Conservation (phyloP, 805 yeast genomes). For the Ogataea polymorpha region DNA sequence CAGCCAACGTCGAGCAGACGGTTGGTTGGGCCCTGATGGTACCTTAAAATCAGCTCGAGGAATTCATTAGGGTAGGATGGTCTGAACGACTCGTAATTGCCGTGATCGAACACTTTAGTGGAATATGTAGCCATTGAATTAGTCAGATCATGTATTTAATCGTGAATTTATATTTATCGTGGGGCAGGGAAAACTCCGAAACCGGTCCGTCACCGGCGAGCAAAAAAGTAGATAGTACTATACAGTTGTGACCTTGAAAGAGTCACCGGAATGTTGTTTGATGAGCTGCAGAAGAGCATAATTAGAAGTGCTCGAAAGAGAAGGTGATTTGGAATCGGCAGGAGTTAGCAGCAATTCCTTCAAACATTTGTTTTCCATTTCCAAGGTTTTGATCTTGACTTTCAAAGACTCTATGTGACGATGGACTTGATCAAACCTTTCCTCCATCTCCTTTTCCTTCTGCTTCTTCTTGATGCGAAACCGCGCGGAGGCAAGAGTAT, state of each 20-base stretch:
- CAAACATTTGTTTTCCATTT: conserved; percentile 60
- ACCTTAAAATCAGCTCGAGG: conserved; percentile 37
- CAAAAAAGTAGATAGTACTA: background rate
- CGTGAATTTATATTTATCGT: background rate
- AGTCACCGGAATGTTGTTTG: conserved; percentile 21
- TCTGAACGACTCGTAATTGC: conserved; percentile 51
- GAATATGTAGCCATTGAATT: conserved; percentile 58
- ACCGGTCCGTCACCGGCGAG: conserved; percentile 1
- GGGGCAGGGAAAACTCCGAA: background rate
- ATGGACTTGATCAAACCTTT: conserved; percentile 39
- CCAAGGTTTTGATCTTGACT: conserved; percentile 47
- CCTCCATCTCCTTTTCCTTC: conserved; percentile 58
- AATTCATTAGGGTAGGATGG: conserved; percentile 60
- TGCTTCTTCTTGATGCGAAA: conserved; percentile 61
- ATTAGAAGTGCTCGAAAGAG: conserved; percentile 16
- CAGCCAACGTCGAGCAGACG: conserved; percentile 63
- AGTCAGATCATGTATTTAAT: background rate
- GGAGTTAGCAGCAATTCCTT: conserved; percentile 39
- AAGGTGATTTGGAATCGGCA: background rate
- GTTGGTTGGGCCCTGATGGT: conserved; percentile 37
- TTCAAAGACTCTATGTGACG: conserved; percentile 46
- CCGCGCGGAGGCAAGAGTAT: conserved; percentile 64
- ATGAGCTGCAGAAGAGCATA: conserved; percentile 23
- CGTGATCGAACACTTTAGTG: conserved; percentile 44
- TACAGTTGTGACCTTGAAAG: conserved; percentile 25